Conservation (phyloP, 805 yeast species). For the Lipomyces sp. region DNA sequence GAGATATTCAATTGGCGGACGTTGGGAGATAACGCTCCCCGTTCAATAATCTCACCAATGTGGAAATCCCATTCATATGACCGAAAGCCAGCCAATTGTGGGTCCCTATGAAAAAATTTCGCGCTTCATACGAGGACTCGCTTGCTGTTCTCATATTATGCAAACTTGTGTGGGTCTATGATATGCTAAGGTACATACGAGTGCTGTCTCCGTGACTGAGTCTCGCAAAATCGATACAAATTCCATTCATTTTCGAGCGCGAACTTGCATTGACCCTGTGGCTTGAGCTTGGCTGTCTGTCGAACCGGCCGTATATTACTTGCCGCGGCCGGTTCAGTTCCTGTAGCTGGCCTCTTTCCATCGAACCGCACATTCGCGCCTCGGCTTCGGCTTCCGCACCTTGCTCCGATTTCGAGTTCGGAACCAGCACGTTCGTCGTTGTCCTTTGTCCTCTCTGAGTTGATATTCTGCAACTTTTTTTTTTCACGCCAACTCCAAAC, state of each 20-base stretch:
- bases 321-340: not conserved
- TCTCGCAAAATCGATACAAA: not conserved
- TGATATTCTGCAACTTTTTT: not conserved
- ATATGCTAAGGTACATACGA: not conserved
- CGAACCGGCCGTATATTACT: not conserved
- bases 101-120: too few relatives aligned
- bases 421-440: not conserved
- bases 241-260: not conserved
- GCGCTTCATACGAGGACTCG: not conserved
- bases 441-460: not conserved
- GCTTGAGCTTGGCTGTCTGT: not conserved
- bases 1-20: not conserved
- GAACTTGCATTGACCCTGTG: constrained; percentile 3
- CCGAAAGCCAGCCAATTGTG: too few relatives aligned
- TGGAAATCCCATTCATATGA: not conserved
- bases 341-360: not conserved
- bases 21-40: not conserved
- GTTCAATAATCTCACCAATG: not conserved
- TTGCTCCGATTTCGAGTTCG: not conserved
- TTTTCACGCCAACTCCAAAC: not conserved
- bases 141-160: not conserved
- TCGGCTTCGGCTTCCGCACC: constrained; percentile 1
- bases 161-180: not conserved
- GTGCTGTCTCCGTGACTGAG: not conserved
- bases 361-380: not conserved